Base-by-base conservation (phyloP, 2,329 filamentous ascomycete species). In the Talaromyces pinophilus region DNA sequence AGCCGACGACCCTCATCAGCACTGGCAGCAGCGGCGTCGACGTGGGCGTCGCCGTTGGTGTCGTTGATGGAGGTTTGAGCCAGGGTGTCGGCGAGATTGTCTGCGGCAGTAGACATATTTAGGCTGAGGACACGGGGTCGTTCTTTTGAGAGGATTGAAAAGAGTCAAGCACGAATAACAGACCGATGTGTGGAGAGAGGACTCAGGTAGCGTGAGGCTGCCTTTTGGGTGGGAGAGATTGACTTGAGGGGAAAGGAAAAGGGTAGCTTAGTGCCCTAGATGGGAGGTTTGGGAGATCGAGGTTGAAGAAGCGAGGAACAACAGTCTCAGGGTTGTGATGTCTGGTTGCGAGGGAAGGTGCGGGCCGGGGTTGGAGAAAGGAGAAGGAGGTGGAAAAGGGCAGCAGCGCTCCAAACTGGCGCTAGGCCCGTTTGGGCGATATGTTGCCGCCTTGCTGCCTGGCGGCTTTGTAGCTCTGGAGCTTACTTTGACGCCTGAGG, bases 1-100 rank as follows among this genome's bases (percentile, higher is more conserved):
- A 99, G 91, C 86, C 95, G 92, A 86, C 95, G 92, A 82, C 95
- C 94, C 87, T 99, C 95, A 83, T 94, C 93, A 82, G 95, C 95
- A 85, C 93, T 97, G 84, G 93, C 92, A 82, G 95, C 90, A 79
- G 95, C 93, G 82, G 93, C 93, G 82, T 97, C 93, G 80, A 92
- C 90, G 83, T 91, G 87, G 76, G 90, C 86, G 82, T 84, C 79
- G 73, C 84, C 85, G 78, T 82, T 84, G 73, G 77, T 77, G 72
- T 89, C 85, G 79, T 84, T 83, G 80, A 90, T 80, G 79, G 84
- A 84, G 81, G 86, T 85, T 81, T 85, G 86, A 81, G 88, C 86
- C 86, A 90, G 82, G 85, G 84, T 84, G 76, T 88, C 83, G 79
- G 84, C 79, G 82, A 87, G 84, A 81, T 90, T 89, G 82, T 92